phyloP scores from a whole-genome alignment of 306 rosid genomes.

The Cicer bijugum region DNA sequence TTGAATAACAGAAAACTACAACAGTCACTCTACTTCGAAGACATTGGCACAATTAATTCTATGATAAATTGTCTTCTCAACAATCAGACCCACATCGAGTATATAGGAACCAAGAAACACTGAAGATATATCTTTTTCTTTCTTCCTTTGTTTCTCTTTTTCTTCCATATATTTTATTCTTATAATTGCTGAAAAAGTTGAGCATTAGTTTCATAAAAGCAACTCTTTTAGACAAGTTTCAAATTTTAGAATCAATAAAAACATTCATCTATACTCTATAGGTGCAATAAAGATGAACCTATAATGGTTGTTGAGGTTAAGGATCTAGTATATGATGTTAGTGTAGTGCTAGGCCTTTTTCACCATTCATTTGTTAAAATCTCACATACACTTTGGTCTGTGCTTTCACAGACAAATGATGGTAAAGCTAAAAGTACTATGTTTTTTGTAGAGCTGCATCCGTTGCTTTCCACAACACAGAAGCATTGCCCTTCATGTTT shows the following conservation, averaged over 20 bases:
- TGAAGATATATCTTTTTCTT: slow-evolving; percentile 44
- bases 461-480: slow-evolving; percentile 47
- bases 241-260: slow-evolving; percentile 10
- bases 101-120: slow-evolving; percentile 45
- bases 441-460: slow-evolving; percentile 50
- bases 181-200: slow-evolving; percentile 40
- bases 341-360: slow-evolving; percentile 47
- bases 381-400: slow-evolving; percentile 58
- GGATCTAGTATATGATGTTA: slow-evolving; percentile 16
- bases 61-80: slow-evolving; percentile 43
- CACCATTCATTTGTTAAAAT: slow-evolving; percentile 57
- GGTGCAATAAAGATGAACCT: slow-evolving; percentile 39
- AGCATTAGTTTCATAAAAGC: slow-evolving; percentile 44
- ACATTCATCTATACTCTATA: neutral
- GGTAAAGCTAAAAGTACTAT: slow-evolving; percentile 47
- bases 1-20: neutral
- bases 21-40: neutral
- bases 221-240: slow-evolving; percentile 39
- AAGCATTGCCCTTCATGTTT: slow-evolving; percentile 49
- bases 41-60: neutral
- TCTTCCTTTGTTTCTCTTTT: slow-evolving; percentile 34
- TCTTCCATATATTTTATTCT: slow-evolving; percentile 38
- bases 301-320: slow-evolving; percentile 34
- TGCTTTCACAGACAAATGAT: slow-evolving; percentile 70
- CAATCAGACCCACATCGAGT: slow-evolving; percentile 40